These are phyloP conservation scores for Penicillium hordei DNA, from an alignment of 2,329 filamentous ascomycete genomes.

Conservation along the genomic window DNA sequence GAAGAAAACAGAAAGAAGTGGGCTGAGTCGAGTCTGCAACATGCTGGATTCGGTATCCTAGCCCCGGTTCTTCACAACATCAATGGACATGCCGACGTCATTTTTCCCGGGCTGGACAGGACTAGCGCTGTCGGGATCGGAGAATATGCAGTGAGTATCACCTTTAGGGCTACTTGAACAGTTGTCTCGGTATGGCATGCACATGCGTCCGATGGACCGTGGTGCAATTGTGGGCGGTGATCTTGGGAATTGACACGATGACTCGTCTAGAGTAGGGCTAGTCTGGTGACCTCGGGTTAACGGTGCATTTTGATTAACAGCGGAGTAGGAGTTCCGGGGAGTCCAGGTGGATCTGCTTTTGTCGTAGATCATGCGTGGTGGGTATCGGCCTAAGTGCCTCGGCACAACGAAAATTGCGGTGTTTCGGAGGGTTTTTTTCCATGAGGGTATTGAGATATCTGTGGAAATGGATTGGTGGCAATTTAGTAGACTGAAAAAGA, in stretches of 20 bases:
- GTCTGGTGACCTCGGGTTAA: constrained; percentile 1
- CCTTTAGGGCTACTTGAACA: not conserved
- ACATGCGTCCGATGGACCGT: not conserved
- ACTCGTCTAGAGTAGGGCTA: not conserved
- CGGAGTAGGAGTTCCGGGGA: not conserved
- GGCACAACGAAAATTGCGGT: not conserved
- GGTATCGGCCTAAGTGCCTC: not conserved
- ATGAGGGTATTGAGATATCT: not conserved
- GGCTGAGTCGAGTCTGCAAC: not conserved
- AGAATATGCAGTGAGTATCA: not conserved
- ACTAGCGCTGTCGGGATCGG: not conserved
- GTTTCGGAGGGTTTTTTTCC: not conserved
- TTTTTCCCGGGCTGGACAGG: not conserved
- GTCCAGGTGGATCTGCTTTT: not conserved
- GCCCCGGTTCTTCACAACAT: not conserved
- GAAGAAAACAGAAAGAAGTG: not conserved
- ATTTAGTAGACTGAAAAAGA: not conserved
- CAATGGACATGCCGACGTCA: not conserved
- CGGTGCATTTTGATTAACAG: not conserved
- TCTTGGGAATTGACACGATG: not conserved
- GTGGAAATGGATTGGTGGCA: not conserved
- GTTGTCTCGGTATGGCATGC: not conserved
- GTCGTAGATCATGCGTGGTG: constrained; percentile 8
- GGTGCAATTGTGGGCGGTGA: not conserved
- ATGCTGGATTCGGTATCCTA: not conserved